Evolutionary conservation across 768 basidiomycete species (phyloP), one percentile per base, ranked within the genome.

Genomic region (Lyophyllum atratum): DNA sequence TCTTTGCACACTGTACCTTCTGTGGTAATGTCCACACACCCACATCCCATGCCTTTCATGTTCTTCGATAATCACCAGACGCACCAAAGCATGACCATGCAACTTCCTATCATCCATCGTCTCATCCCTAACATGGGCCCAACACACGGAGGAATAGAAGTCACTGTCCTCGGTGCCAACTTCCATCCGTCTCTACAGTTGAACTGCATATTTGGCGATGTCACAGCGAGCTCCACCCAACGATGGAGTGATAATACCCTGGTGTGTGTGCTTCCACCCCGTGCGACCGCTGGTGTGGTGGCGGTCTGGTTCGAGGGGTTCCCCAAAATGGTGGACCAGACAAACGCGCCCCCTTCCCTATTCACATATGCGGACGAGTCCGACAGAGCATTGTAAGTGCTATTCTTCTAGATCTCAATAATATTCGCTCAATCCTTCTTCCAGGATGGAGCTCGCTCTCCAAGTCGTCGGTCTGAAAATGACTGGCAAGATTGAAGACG

Each of bases 391-490:
- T 73, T 98, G 90, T 94, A 66, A 74, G 92, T 83, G 15, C 49
- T 55, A 42, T 61, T 54, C 63, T 4, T 56, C 14, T 31, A 25
- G 50, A 51, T 52, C 21, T 22, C 46, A 44, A 43, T 37, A 59
- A 24, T 24, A 39, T 54, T 54, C 19, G 54, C 52, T 60, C 67
- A 39, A 62, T 39, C 51, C 60, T 56, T 19, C 34, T 59, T 64
- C 26, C 64, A 95, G 93, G 62, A 95, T 98, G 93, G 95, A 96
- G 70, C 84, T 97, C 52, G 95, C 95, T 50, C 78, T 98, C 3
- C 94, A 96, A 67, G 93, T 96, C 14, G 94, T 98, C 17, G 95
- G 95, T 0, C 76, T 97, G 60, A 95, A 96, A 77, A 95, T 97
- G 92, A 96, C 94, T 0, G 95, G 95, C 47, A 91, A 94, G 66